phyloP scores from a whole-genome alignment of 768 basidiomycete species.

The Lentinula boryana region DNA sequence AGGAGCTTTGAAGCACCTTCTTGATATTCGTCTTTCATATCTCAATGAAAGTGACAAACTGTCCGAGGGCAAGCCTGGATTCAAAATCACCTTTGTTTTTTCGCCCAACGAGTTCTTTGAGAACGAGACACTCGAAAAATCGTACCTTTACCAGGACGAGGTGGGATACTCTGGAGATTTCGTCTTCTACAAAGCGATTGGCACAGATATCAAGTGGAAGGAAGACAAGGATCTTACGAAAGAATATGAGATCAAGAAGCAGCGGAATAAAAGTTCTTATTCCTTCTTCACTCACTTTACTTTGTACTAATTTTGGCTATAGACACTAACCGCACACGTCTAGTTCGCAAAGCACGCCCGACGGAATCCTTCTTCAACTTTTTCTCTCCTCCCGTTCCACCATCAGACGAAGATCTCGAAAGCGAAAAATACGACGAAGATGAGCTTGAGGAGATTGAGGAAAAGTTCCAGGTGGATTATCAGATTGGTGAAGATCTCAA shows the following conservation, averaged over 20 bases:
- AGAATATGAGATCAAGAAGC: slow-evolving; percentile 98
- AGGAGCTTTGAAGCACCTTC: slow-evolving; percentile 75
- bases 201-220: slow-evolving; percentile 95
- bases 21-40: slow-evolving; percentile 78
- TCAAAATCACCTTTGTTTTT: slow-evolving; percentile 86
- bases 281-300: background rate
- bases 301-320: background rate
- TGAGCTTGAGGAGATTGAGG: slow-evolving; percentile 86
- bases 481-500: slow-evolving; percentile 98
- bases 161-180: slow-evolving; percentile 97
- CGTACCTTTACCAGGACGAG: slow-evolving; percentile 88
- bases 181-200: slow-evolving; percentile 90
- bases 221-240: slow-evolving; percentile 97
- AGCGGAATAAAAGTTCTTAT: slow-evolving; percentile 91
- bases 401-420: slow-evolving; percentile 62
- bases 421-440: slow-evolving; percentile 74
- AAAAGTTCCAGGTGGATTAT: slow-evolving; percentile 93
- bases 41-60: slow-evolving; percentile 36
- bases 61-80: slow-evolving; percentile 74
- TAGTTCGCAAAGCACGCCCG: slow-evolving; percentile 81
- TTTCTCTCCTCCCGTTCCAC: slow-evolving; percentile 79
- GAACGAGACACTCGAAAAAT: slow-evolving; percentile 82
- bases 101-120: slow-evolving; percentile 82
- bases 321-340: slow-evolving; percentile 82
- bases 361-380: slow-evolving; percentile 99